Conservation (phyloP, 345 rosid genomes). For the Camelina sativa region DNA sequence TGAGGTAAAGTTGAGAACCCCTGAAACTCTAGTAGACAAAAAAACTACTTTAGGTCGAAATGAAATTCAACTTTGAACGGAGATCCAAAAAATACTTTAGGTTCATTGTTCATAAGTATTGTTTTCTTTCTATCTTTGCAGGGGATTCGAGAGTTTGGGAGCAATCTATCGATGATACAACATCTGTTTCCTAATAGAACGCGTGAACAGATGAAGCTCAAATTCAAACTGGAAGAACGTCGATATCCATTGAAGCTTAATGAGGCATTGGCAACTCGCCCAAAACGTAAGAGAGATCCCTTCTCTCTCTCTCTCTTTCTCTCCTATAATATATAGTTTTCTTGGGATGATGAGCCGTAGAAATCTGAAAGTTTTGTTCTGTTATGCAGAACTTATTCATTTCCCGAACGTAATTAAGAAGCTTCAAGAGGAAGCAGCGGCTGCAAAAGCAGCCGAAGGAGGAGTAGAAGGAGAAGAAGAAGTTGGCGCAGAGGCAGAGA, state of each 20-base stretch:
- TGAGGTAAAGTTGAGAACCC: slow-evolving; percentile 51
- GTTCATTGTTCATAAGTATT: no score
- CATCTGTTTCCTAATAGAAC: slow-evolving; percentile 72
- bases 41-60: no score
- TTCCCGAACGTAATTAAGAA: slow-evolving; percentile 64
- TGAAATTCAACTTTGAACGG: no score
- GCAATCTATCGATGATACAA: slow-evolving; percentile 74
- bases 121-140: not conserved
- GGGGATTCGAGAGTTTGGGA: slow-evolving; percentile 82
- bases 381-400: slow-evolving; percentile 61
- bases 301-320: slow-evolving; percentile 9
- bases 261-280: slow-evolving; percentile 63
- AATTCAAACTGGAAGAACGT: slow-evolving; percentile 82
- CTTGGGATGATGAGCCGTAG: not conserved
- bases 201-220: slow-evolving; percentile 74
- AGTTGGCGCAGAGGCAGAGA: slow-evolving; percentile 41
- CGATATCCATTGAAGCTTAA: slow-evolving; percentile 58
- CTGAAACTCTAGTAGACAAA: not conserved
- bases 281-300: slow-evolving; percentile 51
- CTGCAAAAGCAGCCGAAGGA: slow-evolving; percentile 45
- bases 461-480: slow-evolving; percentile 45
- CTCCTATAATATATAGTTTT: not conserved
- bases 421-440: slow-evolving; percentile 58
- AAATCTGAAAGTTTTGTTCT: slow-evolving; percentile 1
- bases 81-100: no score